These are phyloP conservation scores for Botryosphaeria dothidea DNA, from an alignment of 2,329 filamentous ascomycete species.

Conservation along the genomic window DNA sequence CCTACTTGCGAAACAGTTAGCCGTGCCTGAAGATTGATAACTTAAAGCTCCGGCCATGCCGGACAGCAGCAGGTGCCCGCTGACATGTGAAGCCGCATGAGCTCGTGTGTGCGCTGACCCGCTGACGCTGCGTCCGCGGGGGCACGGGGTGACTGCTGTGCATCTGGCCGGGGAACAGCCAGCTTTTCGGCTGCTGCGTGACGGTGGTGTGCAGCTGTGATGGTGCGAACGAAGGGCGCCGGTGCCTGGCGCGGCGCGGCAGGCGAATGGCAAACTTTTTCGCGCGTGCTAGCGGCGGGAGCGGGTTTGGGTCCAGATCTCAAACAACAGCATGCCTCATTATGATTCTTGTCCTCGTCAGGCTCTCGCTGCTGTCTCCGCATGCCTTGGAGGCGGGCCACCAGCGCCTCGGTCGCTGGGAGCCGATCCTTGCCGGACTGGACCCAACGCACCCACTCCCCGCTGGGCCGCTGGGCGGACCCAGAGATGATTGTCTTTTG, in stretches of 20 bases:
- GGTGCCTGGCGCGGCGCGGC: neutral
- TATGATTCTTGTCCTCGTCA: no score
- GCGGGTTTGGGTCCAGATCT: neutral
- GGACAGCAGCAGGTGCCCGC: neutral
- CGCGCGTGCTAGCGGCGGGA: neutral
- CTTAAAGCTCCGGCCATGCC: neutral
- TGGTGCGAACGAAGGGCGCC: neutral
- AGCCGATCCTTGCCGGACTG: constrained; percentile 7
- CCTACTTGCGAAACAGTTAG: constrained; percentile 11
- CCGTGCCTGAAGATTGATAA: neutral
- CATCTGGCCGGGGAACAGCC: neutral
- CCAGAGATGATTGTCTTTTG: neutral
- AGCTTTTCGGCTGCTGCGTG: neutral
- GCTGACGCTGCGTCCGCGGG: neutral
- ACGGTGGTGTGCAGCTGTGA: neutral
- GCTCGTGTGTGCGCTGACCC: neutral
- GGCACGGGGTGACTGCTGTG: neutral
- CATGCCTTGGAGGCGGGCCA: neutral
- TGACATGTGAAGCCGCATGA: neutral
- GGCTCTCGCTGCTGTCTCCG: neutral
- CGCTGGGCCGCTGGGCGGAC: neutral
- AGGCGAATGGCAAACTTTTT: neutral
- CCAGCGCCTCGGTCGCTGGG: neutral
- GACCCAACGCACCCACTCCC: neutral
- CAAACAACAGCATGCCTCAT: neutral